These are phyloP conservation scores for Aspergillus persii DNA, from an alignment of 2,329 filamentous ascomycete species.

Conservation along the genomic window DNA sequence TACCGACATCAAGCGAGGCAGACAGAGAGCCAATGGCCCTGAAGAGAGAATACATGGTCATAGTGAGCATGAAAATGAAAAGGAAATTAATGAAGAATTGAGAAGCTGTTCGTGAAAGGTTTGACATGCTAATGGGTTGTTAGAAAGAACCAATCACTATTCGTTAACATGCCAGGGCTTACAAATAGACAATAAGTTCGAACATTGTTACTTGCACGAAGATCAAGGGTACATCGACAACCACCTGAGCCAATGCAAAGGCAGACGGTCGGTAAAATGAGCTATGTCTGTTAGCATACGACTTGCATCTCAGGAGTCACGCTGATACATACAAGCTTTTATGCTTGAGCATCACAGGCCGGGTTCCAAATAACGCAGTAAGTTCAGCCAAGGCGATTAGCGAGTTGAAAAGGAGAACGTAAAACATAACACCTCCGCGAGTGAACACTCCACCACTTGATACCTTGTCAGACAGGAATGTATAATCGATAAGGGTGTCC, in stretches of 20 bases:
- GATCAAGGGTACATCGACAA: conserved; percentile 58
- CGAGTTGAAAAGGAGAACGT: conserved; percentile 62
- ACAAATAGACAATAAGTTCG: conserved; percentile 61
- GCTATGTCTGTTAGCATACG: conserved; percentile 24
- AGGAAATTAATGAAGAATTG: conserved; percentile 63
- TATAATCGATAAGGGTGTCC: background rate
- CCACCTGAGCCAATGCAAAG: conserved; percentile 57
- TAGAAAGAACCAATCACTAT: background rate
- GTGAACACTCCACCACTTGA: conserved; percentile 55
- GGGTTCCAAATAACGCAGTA: conserved; percentile 59
- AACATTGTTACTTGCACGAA: conserved; percentile 59
- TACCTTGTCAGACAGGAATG: background rate
- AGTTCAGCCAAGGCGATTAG: conserved; percentile 61
- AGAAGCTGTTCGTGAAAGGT: conserved; percentile 54
- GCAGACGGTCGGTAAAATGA: conserved; percentile 65
- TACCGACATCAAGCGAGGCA: conserved; percentile 49
- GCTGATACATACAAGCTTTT: conserved; percentile 55
- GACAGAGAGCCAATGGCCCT: conserved; percentile 50
- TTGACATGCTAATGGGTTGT: conserved; percentile 47
- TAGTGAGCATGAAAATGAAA: conserved; percentile 54
- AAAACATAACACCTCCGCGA: conserved; percentile 61
- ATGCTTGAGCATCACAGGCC: conserved; percentile 68
- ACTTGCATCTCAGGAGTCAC: background rate
- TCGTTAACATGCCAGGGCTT: conserved; percentile 5
- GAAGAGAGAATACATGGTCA: conserved; percentile 57